Percentiles rank a stretch among this genome's conserved stretches.
Evolutionary conservation across 306 rosid species (phyloP).

Genomic region (Prosopis cineraria): DNA sequence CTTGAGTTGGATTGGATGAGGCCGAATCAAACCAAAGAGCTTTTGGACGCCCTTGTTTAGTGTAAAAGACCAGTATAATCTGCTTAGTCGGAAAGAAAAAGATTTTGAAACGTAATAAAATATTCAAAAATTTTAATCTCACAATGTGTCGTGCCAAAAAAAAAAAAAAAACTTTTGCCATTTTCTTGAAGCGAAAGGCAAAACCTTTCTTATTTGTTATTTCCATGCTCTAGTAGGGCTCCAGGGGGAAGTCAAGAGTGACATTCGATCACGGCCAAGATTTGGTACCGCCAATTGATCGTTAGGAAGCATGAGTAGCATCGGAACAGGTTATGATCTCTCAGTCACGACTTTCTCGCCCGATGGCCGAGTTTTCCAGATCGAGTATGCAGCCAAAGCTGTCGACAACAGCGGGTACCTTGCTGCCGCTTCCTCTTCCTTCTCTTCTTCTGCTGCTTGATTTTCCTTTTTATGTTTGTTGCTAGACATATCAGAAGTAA

Average conservation of each 20-base stretch:
- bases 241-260: too few relatives aligned
- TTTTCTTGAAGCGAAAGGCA: conserved; percentile 21
- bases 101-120: too few relatives aligned
- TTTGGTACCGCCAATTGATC: not conserved
- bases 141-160: too few relatives aligned
- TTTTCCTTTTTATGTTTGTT: not conserved
- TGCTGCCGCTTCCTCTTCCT: not conserved
- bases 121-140: too few relatives aligned
- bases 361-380: conserved; percentile 97
- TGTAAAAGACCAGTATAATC: too few relatives aligned
- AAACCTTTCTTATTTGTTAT: not conserved
- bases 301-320: conserved; percentile 72
- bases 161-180: not conserved
- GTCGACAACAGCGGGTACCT: conserved; percentile 92
- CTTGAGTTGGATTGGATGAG: too few relatives aligned
- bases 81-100: too few relatives aligned
- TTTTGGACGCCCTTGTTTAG: too few relatives aligned
- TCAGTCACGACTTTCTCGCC: conserved; percentile 98
- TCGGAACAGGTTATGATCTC: conserved; percentile 96
- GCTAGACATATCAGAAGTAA: not conserved
- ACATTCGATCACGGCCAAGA: conserved; percentile 18
- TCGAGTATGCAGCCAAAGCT: conserved; percentile 97
- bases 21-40: too few relatives aligned
- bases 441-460: not conserved
- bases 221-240: not conserved